Base-by-base conservation (phyloP, 2,329 filamentous ascomycete species). In the Xylaria sp. region DNA sequence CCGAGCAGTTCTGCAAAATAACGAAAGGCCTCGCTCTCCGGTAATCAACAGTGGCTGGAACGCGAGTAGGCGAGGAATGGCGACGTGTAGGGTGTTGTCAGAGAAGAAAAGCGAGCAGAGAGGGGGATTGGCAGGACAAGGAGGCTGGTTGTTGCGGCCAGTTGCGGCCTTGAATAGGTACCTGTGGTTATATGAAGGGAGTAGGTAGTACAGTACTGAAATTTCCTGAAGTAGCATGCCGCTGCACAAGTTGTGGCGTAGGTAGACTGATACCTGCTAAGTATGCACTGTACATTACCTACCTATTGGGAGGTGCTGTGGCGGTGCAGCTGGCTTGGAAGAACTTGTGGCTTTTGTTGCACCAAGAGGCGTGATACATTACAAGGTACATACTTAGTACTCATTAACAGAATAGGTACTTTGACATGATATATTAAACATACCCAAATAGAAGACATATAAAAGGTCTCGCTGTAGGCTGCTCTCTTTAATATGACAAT, bases 161-260 rank as follows among this genome's bases (percentile, higher is more conserved):
- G 45, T 60, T 54, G 31, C 50, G 49, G 49, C 25, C 38, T 42
- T 65, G 29, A 10, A 39, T 59, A 25, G 22, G 22, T 31, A 11
- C 36, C 7, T 54, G 15, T 51, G 5, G 22, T 29, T 53, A 3
- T 51, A 20, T 20, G 33, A 44, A 20, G 29, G 31, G 20, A 25
- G 44, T 20, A 31, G 27, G 20, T 25, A 6, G 20, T 44, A 36
- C 22, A 55, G 11, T 7, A 38, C 3, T 61, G 33, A 36, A 56
- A 55, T 55, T 65, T 59, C 62, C 50, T 56, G 17, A 61, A 65
- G 33, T 50, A 33, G 56, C 56, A 65, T 61, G 42, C 33, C 54
- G 54, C 45, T 5, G 38, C 33, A 39, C 31, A 22, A 51, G 61
- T 65, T 59, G 54, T 59, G 61, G 59, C 50, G 38, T 38, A n/a